Evolutionary conservation across 129 eudicot species (phyloP), one percentile per base, ranked within the genome.

Genomic region (Artemisia tridentata): DNA sequence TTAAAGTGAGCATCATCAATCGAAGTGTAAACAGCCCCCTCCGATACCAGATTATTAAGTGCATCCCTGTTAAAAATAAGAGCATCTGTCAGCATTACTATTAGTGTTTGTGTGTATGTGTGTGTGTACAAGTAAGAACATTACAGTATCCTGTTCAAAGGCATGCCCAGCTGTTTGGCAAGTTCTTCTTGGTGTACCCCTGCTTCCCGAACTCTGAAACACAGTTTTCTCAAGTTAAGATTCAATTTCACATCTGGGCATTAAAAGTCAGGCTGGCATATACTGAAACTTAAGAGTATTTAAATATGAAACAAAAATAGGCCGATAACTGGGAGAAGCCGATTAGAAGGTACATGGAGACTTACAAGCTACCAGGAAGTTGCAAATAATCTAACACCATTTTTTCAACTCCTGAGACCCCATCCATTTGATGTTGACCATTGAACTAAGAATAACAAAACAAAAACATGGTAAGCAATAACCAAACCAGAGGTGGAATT

Each of bases 111-210:
- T 5, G 58, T 46, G 54, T 54, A 52, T 54, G 53, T 54, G 13
- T 15, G 7, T 31, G 16, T 62, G 63, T 31, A 14, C 70, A 31
- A 72, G 29, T 55, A 69, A 57, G 67, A 75, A 69, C 20, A 25
- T 49, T 79, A 91, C 96, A 10, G 7, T 67, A 91, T 75, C 80
- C 75, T 81, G 13, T 82, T 85, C 70, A 54, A 15, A 54, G 98
- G 84, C 9, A 84, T 2, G 20, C 75, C 79, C 25, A 88, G 80
- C 29, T 77, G 79, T 70, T 23, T 54, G 18, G 73, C 96, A 68
- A 91, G 75, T 78, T 82, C 89, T 53, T 88, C 73, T 70, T 58
- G 72, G 73, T 91, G 93, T 12, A 91, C 87, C 62, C 98, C 98
- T 23, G n/a, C 18, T 49, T 86, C 92, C 74, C 82, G 83, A 27